phyloP scores from a whole-genome alignment of 257 asterid species.

The Cynanchum wilfordii region DNA sequence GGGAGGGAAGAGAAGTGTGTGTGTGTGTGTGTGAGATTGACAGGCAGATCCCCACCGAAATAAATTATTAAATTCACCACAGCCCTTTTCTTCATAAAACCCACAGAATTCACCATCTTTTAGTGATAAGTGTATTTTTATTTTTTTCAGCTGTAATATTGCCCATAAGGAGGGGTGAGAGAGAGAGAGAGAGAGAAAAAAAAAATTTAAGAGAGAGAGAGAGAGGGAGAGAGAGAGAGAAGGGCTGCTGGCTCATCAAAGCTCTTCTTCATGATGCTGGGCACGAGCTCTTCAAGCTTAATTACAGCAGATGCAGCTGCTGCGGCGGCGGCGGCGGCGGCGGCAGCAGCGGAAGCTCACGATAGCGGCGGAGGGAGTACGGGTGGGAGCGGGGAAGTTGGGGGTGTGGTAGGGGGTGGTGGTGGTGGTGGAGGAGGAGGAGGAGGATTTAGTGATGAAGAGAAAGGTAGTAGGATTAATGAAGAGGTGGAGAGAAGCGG shows the following conservation, averaged over 20 bases:
- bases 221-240: too few relatives aligned
- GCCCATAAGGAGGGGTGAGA: conserved; percentile 16
- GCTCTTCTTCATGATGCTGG: conserved; percentile 39
- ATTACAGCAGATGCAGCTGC: conserved; percentile 21
- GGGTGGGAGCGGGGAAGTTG: conserved; percentile 66
- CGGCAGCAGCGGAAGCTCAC: conserved; percentile 26
- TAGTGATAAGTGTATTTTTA: conserved; percentile 31
- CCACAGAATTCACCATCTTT: conserved; percentile 79
- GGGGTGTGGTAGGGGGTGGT: conserved; percentile 22
- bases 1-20: conserved; percentile 8
- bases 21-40: conserved; percentile 73
- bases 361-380: conserved; percentile 58
- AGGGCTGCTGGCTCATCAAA: conserved; percentile 10
- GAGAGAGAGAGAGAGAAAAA: too few relatives aligned
- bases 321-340: conserved; percentile 12
- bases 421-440: conserved; percentile 23
- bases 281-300: conserved; percentile 31
- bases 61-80: conserved; percentile 87
- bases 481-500: conserved; percentile 44
- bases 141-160: conserved; percentile 33
- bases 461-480: conserved; percentile 15
- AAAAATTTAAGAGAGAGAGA: too few relatives aligned
- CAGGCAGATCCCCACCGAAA: conserved; percentile 97
- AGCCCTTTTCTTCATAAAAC: conserved; percentile 61
- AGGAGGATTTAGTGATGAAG: conserved; percentile 37